These are phyloP conservation scores for Apophysomyces trapeziformis DNA, from an alignment of 371 early-diverging fungal species.

Conservation along the genomic window DNA sequence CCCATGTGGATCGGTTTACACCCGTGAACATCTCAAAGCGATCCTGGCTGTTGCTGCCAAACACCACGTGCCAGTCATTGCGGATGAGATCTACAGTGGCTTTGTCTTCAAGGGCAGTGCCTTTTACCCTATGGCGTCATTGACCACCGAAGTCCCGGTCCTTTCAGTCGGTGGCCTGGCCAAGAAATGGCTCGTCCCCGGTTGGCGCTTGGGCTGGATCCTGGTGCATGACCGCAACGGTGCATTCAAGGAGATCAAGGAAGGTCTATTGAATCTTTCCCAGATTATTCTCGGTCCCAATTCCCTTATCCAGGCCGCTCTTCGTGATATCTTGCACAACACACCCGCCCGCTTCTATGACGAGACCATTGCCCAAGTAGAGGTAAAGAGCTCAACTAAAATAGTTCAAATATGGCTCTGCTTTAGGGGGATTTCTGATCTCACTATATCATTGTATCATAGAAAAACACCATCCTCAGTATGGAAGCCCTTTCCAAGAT, in stretches of 20 bases:
- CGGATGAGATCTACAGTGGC: slow-evolving; percentile 94
- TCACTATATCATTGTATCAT: background rate
- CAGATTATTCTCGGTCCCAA: slow-evolving; percentile 87
- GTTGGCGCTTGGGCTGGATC: slow-evolving; percentile 94
- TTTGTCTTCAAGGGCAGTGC: slow-evolving; percentile 76
- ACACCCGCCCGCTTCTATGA: slow-evolving; percentile 73
- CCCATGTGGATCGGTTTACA: slow-evolving; percentile 91
- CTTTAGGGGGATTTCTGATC: background rate
- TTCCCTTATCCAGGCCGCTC: slow-evolving; percentile 75
- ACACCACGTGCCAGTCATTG: slow-evolving; percentile 82
- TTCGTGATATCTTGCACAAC: slow-evolving; percentile 78
- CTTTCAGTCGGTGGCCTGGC: slow-evolving; percentile 88
- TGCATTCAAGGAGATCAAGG: slow-evolving; percentile 62
- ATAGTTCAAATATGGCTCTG: too few relatives aligned
- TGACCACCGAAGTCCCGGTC: slow-evolving; percentile 83
- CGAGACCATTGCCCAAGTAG: slow-evolving; percentile 71
- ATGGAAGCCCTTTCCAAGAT: slow-evolving; percentile 63
- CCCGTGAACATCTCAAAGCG: slow-evolving; percentile 70
- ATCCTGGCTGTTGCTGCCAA: slow-evolving; percentile 77
- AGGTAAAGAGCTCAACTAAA: slow-evolving; percentile 32
- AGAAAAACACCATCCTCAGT: slow-evolving; percentile 72
- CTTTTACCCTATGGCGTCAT: slow-evolving; percentile 74
- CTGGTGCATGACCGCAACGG: slow-evolving; percentile 76
- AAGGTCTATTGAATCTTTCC: slow-evolving; percentile 71
- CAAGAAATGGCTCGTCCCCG: slow-evolving; percentile 91